Conservation (phyloP, 805 yeast genomes). For the Ogataea corticis region DNA sequence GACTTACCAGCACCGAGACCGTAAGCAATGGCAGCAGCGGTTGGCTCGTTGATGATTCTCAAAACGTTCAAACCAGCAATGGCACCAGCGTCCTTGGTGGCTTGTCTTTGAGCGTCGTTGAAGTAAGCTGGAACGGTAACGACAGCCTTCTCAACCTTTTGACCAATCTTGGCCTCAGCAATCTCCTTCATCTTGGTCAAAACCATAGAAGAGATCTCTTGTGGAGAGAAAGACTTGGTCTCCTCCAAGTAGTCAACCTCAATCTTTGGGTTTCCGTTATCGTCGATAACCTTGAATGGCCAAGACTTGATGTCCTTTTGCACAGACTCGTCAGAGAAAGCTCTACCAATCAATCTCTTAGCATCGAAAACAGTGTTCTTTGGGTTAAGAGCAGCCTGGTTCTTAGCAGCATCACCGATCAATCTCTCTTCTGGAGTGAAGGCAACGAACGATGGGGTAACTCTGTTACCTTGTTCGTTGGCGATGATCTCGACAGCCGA, state of each 20-base stretch:
- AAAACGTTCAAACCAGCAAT: slow-evolving; percentile 77
- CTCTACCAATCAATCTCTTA: slow-evolving; percentile 79
- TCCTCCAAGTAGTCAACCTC: slow-evolving; percentile 72
- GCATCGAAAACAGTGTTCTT: slow-evolving; percentile 79
- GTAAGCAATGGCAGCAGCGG: slow-evolving; percentile 99
- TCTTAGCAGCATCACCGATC: slow-evolving; percentile 83
- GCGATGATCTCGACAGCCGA: slow-evolving; percentile 78
- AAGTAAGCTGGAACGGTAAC: slow-evolving; percentile 80
- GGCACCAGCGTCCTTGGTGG: slow-evolving; percentile 81
- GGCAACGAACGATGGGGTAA: slow-evolving; percentile 79
- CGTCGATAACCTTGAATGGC: slow-evolving; percentile 75
- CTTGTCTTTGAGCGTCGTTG: slow-evolving; percentile 81
- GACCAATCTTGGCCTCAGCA: slow-evolving; percentile 76
- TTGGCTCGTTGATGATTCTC: slow-evolving; percentile 78
- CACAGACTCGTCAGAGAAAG: slow-evolving; percentile 72
- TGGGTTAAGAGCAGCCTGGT: slow-evolving; percentile 81
- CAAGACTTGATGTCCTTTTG: slow-evolving; percentile 90
- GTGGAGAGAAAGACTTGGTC: slow-evolving; percentile 69
- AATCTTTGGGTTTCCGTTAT: slow-evolving; percentile 65
- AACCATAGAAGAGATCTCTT: slow-evolving; percentile 75
- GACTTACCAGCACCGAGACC: slow-evolving; percentile 92
- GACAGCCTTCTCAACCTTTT: slow-evolving; percentile 71
- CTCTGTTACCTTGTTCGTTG: slow-evolving; percentile 85
- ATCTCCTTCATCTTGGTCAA: slow-evolving; percentile 81
- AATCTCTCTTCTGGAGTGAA: slow-evolving; percentile 77